Evolutionary conservation across 768 basidiomycete genomes (phyloP).

Genomic region (Amanita phalloides): DNA sequence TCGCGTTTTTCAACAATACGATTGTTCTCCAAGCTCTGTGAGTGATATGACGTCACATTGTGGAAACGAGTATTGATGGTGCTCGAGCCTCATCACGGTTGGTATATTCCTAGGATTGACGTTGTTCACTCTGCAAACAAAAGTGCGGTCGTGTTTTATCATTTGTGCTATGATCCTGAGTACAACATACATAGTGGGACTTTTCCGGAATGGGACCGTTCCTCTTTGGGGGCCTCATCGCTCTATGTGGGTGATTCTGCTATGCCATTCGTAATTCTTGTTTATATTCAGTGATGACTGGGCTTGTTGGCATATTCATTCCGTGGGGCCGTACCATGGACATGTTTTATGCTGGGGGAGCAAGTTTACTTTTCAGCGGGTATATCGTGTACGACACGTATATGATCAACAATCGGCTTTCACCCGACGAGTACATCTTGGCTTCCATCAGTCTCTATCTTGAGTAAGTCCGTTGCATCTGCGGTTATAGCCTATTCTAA

Average conservation of each 20-base stretch:
- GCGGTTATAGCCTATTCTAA: conserved; percentile 9
- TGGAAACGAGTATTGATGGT: conserved; percentile 5
- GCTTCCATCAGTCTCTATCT: conserved; percentile 90
- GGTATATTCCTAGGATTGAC: conserved; percentile 93
- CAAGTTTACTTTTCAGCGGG: conserved; percentile 77
- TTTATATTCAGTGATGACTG: conserved; percentile 51
- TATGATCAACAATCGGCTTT: conserved; percentile 76
- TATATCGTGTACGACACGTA: conserved; percentile 91
- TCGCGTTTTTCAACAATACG: conserved; percentile 60
- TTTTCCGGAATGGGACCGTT: conserved; percentile 89
- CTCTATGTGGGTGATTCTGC: conserved; percentile 41
- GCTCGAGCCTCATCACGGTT: conserved; percentile 65
- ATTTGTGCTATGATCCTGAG: neutral
- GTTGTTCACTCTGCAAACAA: conserved; percentile 89
- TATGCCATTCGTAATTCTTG: too few species aligned
- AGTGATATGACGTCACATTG: conserved; percentile 13
- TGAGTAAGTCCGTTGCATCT: conserved; percentile 46
- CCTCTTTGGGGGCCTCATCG: conserved; percentile 78
- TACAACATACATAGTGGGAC: conserved; percentile 56
- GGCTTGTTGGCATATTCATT: conserved; percentile 75
- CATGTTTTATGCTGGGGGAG: conserved; percentile 68
- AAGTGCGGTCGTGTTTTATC: conserved; percentile 33
- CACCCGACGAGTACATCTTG: conserved; percentile 90
- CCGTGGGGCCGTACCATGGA: conserved; percentile 81
- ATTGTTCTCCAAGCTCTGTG: conserved; percentile 84